phyloP scores from a whole-genome alignment of 2,329 filamentous ascomycete species.

The Fusarium haematococcum region DNA sequence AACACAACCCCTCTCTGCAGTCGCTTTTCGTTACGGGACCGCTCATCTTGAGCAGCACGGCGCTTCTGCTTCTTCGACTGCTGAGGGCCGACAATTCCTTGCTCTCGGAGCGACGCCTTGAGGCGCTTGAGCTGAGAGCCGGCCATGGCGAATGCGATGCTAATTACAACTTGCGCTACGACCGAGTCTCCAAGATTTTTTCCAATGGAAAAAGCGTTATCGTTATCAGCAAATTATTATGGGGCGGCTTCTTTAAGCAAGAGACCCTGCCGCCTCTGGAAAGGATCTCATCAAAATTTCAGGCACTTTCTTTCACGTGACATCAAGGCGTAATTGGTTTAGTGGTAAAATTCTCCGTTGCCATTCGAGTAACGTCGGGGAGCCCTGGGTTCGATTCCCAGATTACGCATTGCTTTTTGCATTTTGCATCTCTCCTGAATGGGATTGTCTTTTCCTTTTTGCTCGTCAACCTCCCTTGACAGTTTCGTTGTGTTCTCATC shows the following conservation, averaged over 20 bases:
- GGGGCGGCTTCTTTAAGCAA: not conserved
- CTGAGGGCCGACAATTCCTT: conserved; percentile 90
- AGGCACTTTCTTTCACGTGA: accelerated
- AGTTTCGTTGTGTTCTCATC: not conserved
- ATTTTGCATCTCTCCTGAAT: not conserved
- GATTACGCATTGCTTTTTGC: conserved; percentile 8
- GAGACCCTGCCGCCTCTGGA: not conserved
- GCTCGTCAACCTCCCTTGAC: too few species aligned
- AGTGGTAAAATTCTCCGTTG: conserved; percentile 22
- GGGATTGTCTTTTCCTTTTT: not conserved
- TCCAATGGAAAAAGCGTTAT: conserved; percentile 44
- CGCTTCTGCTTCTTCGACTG: conserved; percentile 96
- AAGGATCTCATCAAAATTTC: not conserved
- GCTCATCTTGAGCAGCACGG: conserved; percentile 74
- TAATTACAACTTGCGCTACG: conserved; percentile 23
- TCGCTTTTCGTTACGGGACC: conserved; percentile 76
- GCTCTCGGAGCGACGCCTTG: conserved; percentile 89
- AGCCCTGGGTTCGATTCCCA: conserved; percentile 25
- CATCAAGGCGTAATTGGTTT: not conserved
- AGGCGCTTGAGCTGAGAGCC: conserved; percentile 97
- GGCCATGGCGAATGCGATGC: conserved; percentile 72
- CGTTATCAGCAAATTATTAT: conserved; percentile 38
- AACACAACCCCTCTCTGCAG: conserved; percentile 82
- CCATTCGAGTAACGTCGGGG: conserved; percentile 16
- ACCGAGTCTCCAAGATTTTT: conserved; percentile 36